Conservation (phyloP, 129 eudicot genomes). For the Escallonia rubra region DNA sequence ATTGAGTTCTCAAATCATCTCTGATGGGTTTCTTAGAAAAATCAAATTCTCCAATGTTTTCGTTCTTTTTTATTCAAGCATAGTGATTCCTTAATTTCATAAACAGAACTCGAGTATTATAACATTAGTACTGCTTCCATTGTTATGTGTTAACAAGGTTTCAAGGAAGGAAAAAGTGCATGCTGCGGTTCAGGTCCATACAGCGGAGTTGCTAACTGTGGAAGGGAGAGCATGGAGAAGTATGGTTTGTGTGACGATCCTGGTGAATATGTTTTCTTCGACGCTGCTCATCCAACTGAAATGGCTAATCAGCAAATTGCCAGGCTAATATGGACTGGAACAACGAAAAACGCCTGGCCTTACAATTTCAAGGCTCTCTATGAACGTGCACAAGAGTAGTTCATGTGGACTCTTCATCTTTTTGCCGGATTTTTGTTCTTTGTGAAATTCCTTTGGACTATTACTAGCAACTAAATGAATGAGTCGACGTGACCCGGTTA, state of each 20-base stretch:
- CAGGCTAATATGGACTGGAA: slow-evolving; percentile 31
- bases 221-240: slow-evolving; percentile 22
- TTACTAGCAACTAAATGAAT: no score
- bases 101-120: no score
- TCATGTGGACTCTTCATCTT: not conserved
- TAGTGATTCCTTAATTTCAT: no score
- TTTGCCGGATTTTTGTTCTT: not conserved
- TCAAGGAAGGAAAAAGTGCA: slow-evolving; percentile 35
- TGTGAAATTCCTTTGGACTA: not conserved
- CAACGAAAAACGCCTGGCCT: slow-evolving; percentile 6
- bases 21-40: no score
- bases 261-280: slow-evolving; percentile 24
- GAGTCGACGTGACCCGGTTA: no score
- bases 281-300: slow-evolving; percentile 35
- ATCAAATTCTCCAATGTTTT: no score
- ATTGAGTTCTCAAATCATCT: no score
- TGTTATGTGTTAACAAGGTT: slow-evolving; percentile 18
- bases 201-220: slow-evolving; percentile 33
- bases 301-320: slow-evolving; percentile 23
- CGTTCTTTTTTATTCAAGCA: no score
- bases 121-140: not conserved
- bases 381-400: slow-evolving; percentile 6
- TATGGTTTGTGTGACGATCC: slow-evolving; percentile 29
- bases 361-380: slow-evolving; percentile 22
- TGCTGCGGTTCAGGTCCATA: slow-evolving; percentile 48